phyloP scores from a whole-genome alignment of 2,329 filamentous ascomycete genomes.

The Lecanicillium sp. region DNA sequence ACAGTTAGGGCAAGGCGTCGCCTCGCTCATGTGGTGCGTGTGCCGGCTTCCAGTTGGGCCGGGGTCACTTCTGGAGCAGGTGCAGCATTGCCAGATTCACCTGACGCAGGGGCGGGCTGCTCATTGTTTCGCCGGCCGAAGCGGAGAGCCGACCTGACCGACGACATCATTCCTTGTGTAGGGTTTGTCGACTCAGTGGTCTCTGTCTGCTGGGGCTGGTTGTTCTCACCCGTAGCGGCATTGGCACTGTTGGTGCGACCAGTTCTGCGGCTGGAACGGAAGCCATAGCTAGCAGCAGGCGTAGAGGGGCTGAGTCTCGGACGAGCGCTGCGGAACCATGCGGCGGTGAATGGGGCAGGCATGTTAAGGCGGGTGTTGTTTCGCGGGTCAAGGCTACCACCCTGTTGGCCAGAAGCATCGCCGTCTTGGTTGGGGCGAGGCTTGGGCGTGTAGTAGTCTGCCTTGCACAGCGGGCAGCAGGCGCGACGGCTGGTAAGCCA shows the following conservation, averaged over 20 bases:
- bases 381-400: conserved; percentile 23
- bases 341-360: conserved; percentile 32
- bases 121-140: conserved; percentile 22
- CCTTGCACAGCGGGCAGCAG: conserved; percentile 95
- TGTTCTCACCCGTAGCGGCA: conserved; percentile 2
- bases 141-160: conserved; percentile 23
- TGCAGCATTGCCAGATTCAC: conserved; percentile 10
- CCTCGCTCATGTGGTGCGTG: not conserved
- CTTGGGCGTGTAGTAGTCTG: conserved; percentile 94
- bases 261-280: not conserved
- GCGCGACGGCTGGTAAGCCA: conserved; percentile 93
- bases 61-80: conserved; percentile 28
- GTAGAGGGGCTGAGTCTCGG: conserved; percentile 3
- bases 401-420: conserved; percentile 22
- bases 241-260: conserved; percentile 3
- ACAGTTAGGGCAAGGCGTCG: not conserved
- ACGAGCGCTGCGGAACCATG: conserved; percentile 25
- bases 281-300: conserved; percentile 1
- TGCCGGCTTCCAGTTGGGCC: conserved; percentile 39
- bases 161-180: conserved; percentile 19
- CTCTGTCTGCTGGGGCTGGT: conserved; percentile 3
- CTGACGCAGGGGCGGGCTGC: conserved; percentile 4
- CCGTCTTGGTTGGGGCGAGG: conserved; percentile 54
- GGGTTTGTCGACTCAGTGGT: conserved; percentile 11
- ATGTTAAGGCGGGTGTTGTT: conserved; percentile 40